Base-by-base conservation (phyloP, 495 filamentous ascomycete genomes). In the Neurospora sp. region DNA sequence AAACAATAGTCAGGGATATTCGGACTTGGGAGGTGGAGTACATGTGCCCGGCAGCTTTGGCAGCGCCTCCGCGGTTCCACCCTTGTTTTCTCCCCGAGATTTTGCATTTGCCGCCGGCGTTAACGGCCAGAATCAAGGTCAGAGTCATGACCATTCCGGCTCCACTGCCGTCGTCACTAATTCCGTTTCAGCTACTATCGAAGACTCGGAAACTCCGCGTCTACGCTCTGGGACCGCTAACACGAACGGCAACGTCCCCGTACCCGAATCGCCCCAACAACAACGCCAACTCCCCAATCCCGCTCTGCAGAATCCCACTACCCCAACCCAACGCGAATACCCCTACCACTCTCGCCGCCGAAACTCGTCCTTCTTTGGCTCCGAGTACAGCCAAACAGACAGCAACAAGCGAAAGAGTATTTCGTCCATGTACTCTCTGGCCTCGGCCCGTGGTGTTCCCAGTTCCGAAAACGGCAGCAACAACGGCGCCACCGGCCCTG, bases 351-450 rank as follows among this genome's bases (percentile, higher is more conserved):
- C 53, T 35, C 53, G 81, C 45, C 79, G 78, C 40, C 81, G 80
- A 37, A 65, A 65, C n/a, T 81, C 82, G 4, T 80, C 82, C 14
- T 74, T 74, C 70, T 82, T 77, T 14, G 53, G 53, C 71, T 78
- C 72, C 40, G 80, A 84, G 53, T 65, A 37, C 53, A 65, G 53
- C 53, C 53, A 35, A 39, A 72, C 75, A 14, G 81, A 81, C n/a
- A 85, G 86, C 42, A 85, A 82, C 22, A 89, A 90, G 75, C 87
- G 90, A 38, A 83, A 91, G 78, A 91, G 89, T 68, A 85, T 89
- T 71, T 89, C 89, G 14, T 91, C 90, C 10, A 77, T 91, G 47
- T 90, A 90, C 75, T 91, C 90, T 39, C 75, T 91, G 1, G 86
- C 87, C 70, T 90, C 88, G 8, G 86, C 83, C 42, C 85, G 88